Evolutionary conservation across 805 yeast species (phyloP).

Genomic region (Kazachstania viticola): DNA sequence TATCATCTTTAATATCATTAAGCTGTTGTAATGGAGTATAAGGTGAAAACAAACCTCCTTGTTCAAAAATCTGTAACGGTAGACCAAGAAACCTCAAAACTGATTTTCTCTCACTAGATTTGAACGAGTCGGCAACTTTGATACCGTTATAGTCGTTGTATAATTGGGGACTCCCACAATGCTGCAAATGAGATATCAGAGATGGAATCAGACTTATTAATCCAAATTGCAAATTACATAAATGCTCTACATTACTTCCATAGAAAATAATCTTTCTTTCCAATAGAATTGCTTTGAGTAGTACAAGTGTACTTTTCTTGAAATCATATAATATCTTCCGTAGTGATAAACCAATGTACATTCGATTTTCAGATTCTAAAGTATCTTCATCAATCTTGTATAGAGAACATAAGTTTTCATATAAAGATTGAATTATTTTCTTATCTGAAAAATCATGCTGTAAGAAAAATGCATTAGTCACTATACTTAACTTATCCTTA

Average conservation of each 20-base stretch:
- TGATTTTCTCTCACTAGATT: constrained; percentile 68
- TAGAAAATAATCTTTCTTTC: constrained; percentile 68
- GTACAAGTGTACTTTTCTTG: constrained; percentile 44
- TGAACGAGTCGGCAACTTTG: constrained; percentile 52
- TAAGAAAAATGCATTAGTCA: constrained; percentile 74
- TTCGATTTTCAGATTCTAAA: constrained; percentile 14
- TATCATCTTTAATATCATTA: constrained; percentile 49
- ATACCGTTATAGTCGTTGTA: constrained; percentile 41
- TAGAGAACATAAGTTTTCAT: constrained; percentile 46
- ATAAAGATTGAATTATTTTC: constrained; percentile 54
- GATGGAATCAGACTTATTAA: constrained; percentile 77
- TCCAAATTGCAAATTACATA: constrained; percentile 77
- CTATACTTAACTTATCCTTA: constrained; percentile 80
- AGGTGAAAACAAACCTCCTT: constrained; percentile 83
- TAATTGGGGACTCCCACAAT: constrained; percentile 69
- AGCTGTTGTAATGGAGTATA: constrained; percentile 90
- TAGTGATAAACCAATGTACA: constrained; percentile 64
- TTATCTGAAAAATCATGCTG: constrained; percentile 71
- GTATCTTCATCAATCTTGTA: constrained; percentile 26
- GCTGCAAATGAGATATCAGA: constrained; percentile 56
- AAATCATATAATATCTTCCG: constrained; percentile 51
- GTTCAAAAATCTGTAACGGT: constrained; percentile 76
- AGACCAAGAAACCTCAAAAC: constrained; percentile 73
- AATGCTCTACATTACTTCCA: constrained; percentile 65
- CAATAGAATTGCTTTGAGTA: constrained; percentile 67